Conservation (phyloP, 164 flowering plant species). For the Akebia trifoliata region DNA sequence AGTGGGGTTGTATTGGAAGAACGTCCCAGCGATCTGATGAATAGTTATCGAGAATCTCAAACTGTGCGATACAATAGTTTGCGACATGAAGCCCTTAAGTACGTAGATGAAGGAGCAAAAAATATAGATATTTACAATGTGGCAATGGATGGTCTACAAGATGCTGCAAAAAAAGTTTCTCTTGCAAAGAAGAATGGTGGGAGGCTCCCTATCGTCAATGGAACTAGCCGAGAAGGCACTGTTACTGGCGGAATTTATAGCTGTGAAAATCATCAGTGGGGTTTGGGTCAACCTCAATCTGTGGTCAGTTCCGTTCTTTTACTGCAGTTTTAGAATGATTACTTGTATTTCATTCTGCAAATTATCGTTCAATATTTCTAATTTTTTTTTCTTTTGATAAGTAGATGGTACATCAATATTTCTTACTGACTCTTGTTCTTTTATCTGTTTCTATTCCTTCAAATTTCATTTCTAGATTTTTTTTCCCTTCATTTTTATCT, state of each 20-base stretch:
- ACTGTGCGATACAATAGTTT: slow-evolving; percentile 1
- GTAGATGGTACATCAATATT: too few species aligned
- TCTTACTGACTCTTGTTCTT: too few species aligned
- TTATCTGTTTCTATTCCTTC: too few species aligned
- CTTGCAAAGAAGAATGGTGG: background rate
- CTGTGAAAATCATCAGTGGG: background rate
- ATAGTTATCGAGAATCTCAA: slow-evolving; percentile 23
- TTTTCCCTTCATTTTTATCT: too few species aligned
- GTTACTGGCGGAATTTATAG: background rate
- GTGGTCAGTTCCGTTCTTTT: background rate
- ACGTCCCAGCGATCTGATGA: slow-evolving; percentile 16
- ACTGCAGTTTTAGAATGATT: too few species aligned
- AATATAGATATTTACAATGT: background rate
- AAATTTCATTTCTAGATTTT: too few species aligned
- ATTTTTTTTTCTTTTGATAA: too few species aligned
- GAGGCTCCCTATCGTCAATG: background rate
- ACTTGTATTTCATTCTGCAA: too few species aligned
- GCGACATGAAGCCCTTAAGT: slow-evolving; percentile 3
- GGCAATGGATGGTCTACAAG: background rate
- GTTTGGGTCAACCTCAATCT: background rate
- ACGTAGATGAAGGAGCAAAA: slow-evolving; percentile 2
- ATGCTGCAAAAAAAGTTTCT: background rate
- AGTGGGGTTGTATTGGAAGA: slow-evolving; percentile 32
- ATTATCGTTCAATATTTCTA: too few species aligned
- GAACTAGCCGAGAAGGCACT: background rate